Base-by-base conservation (phyloP, 2,329 filamentous ascomycete species). In the Arthrobotrys megalospora region DNA sequence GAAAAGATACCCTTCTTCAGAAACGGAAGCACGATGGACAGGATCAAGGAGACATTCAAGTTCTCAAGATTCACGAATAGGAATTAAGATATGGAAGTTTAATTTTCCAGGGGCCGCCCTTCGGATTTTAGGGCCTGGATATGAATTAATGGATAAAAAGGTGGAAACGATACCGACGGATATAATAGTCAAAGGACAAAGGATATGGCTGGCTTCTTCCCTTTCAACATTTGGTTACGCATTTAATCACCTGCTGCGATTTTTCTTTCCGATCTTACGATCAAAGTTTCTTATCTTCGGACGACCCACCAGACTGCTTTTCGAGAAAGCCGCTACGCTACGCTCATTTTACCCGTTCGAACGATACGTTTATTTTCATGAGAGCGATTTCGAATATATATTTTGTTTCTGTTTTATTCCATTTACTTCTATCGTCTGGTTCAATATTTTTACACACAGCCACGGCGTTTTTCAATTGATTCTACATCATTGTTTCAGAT, bases 21-120 rank as follows among this genome's bases (percentile, higher is more conserved):
- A 50, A 78, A 78, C 38, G 75, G 75, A 50, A 78, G 75, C 50
- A 78, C 75, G 12, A 78, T 78, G 75, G 75, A 78, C 32, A 43
- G 75, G 16, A 78, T 78, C 62, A 78, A 78, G 24, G 75, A 78
- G 43, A 78, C 75, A 38, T 78, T 78, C 34, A 78, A 72, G 50
- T 78, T 78, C 43, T 78, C 75, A n/a, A 78, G 75, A 28, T 72
- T 78, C 45, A 63, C 62, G 24, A 67, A 52, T 21, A 66, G 67
- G 36, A 62, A 72, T 47, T 78, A 70, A 71, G 38, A 41, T 14
- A 28, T 14, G 21, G 55, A 3, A 36, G 32, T 43, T 34, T 28
- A 38, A 24, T 45, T 28, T 76, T 53, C 34, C 12, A 41, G 41
- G 53, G 32, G 38, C 36, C 45, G 24, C 16, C 62, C 45, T 36